Evolutionary conservation across 371 early-diverging fungal species (phyloP).

Genomic region (Batkoa obscura): DNA sequence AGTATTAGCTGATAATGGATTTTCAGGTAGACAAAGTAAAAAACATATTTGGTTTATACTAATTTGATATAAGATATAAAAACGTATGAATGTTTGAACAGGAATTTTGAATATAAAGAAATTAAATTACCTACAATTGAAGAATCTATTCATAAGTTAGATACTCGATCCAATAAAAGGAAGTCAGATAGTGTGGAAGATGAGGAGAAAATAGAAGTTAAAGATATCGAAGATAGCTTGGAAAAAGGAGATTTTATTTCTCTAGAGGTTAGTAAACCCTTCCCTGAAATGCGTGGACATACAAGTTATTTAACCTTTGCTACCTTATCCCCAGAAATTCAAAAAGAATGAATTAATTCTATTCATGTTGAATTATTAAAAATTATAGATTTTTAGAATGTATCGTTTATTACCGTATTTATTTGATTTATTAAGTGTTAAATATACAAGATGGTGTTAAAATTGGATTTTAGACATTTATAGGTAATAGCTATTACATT

Average conservation of each 20-base stretch:
- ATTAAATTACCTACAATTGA: slow-evolving; percentile 24
- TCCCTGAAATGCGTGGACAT: slow-evolving; percentile 44
- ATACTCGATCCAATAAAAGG: slow-evolving; percentile 6
- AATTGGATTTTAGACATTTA: too few relatives aligned
- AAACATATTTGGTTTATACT: background rate
- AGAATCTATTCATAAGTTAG: slow-evolving; percentile 17
- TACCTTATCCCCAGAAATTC: slow-evolving; percentile 52
- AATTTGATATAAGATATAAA: slow-evolving; percentile 32
- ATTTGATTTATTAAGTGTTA: too few relatives aligned
- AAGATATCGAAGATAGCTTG: slow-evolving; percentile 11
- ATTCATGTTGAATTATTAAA: too few relatives aligned
- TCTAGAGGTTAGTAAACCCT: slow-evolving; percentile 16
- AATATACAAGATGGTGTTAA: too few relatives aligned
- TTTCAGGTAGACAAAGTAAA: slow-evolving; percentile 33
- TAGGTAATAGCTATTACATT: too few relatives aligned
- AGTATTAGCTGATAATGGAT: slow-evolving; percentile 55
- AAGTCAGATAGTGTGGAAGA: slow-evolving; percentile 15
- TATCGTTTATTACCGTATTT: too few relatives aligned
- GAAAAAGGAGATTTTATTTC: slow-evolving; percentile 10
- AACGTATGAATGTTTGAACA: slow-evolving; percentile 59
- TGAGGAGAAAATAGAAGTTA: slow-evolving; percentile 19
- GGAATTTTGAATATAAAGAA: slow-evolving; percentile 31
- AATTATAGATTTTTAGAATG: too few relatives aligned
- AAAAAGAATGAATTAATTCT: too few relatives aligned
- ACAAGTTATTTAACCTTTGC: slow-evolving; percentile 90